Conservation (phyloP, 305 asterid genomes). For the Solanum hybrid region DNA sequence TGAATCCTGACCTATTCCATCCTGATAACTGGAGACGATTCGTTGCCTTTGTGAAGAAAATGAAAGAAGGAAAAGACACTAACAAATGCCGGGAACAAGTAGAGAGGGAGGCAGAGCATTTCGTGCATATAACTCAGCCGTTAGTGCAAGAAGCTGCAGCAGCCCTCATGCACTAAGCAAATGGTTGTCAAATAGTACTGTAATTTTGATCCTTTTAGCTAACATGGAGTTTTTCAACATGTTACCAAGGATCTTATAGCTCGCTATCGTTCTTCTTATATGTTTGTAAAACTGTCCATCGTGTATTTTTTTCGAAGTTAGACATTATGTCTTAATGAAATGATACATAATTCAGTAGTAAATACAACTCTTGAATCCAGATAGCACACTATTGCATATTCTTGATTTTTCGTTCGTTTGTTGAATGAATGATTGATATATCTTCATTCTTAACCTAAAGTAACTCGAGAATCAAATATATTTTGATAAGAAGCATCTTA, state of each 20-base stretch:
- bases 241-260: neutral
- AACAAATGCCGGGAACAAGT: constrained; percentile 55
- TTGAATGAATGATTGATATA: neutral
- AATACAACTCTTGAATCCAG: neutral
- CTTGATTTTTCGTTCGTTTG: too few relatives aligned
- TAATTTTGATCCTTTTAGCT: neutral
- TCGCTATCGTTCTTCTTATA: neutral
- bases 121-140: constrained; percentile 64
- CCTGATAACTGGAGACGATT: constrained; percentile 78
- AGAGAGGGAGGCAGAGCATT: constrained; percentile 87
- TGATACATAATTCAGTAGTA: neutral
- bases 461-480: neutral
- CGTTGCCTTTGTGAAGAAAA: constrained; percentile 75
- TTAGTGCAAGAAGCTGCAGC: constrained; percentile 81
- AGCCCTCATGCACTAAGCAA: constrained; percentile 49
- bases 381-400: neutral
- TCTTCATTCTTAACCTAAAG: neutral
- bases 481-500: too few relatives aligned
- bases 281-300: neutral
- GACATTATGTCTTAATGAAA: neutral
- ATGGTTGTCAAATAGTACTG: neutral
- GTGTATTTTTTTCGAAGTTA: neutral
- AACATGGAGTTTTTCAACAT: neutral
- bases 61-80: constrained; percentile 64
- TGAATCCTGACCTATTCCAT: constrained; percentile 70